Base-by-base conservation (phyloP, 306 rosid genomes). In the Dalbergia oliveri region DNA sequence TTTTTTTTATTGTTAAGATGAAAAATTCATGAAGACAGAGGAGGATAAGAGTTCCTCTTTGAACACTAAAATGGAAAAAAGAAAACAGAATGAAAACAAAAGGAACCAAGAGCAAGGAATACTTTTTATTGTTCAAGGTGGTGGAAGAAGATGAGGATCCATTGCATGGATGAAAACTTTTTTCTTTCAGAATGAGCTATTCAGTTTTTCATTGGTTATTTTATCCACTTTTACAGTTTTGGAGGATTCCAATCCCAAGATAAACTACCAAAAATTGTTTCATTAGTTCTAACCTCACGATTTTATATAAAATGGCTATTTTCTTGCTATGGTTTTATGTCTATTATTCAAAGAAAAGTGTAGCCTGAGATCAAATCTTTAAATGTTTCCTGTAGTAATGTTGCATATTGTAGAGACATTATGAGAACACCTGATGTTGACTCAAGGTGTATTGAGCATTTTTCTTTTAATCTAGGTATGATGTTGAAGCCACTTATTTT, bases 401-500 rank as follows among this genome's bases (percentile, higher is more conserved):
- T 66, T 73, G 72, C 77, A 31, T 73, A 39, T 45, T 41, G 41
- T 37, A 34, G 75, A 68, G 77, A 62, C 79, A 67, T 73, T 19
- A 76, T 60, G 64, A 75, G 23, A 62, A 18, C 59, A 26, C 53
- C 59, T 49, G 11, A 69, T 49, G 61, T 56, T 54, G 71, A 31
- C 26, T 45, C 68, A 49, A 74, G 60, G 12, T 54, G 4, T 62
- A 69, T 78, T 82, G 31, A 75, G 33, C 26, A 54, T 51, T 85
- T 43, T 83, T 49, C 47, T 77, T 61, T 60, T 37, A 35, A 66
- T 82, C 76, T 79, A 94, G 98, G 84, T 91, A 91, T 87, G 98
- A 94, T 79, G 88, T 72, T 58, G 98, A 94, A 87, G 98, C 92
- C 73, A 88, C 82, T 54, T 94, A 88, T 87, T 94, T 94, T 82